Conservation (phyloP, 1,284 basidiomycete species). For the Ceratorhiza oryzae-sativae region DNA sequence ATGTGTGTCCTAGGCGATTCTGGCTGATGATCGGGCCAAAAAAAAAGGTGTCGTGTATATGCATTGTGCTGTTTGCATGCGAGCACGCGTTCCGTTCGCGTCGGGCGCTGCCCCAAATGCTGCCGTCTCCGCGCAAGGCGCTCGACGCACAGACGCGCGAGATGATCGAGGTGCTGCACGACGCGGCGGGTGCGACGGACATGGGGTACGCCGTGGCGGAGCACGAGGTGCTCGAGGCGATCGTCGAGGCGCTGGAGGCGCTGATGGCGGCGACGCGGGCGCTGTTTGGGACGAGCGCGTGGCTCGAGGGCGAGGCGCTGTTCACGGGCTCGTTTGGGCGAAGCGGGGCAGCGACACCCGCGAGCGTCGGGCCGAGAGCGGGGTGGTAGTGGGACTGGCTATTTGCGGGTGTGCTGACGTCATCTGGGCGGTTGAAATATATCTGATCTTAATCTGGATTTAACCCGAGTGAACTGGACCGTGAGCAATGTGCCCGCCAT, state of each 20-base stretch:
- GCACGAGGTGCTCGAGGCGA: constrained; percentile 54
- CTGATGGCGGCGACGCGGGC: constrained; percentile 54
- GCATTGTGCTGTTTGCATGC: constrained; percentile 59
- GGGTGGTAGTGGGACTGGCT: background rate
- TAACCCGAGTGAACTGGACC: background rate
- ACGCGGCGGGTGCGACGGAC: constrained; percentile 48
- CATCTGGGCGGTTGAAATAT: background rate
- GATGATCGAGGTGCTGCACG: constrained; percentile 49
- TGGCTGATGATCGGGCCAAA: constrained; percentile 7
- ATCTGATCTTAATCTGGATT: background rate
- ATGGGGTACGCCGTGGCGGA: constrained; percentile 55
- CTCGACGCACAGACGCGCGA: constrained; percentile 52
- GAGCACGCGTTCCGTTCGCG: constrained; percentile 60
- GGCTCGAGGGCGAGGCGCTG: constrained; percentile 46
- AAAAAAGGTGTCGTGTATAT: constrained; percentile 57
- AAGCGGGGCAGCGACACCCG: constrained; percentile 7
- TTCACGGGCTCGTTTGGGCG: constrained; percentile 8
- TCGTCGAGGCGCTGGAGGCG: constrained; percentile 57
- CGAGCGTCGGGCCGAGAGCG: background rate
- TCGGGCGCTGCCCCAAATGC: constrained; percentile 60
- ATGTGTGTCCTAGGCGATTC: background rate
- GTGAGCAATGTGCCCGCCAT: background rate
- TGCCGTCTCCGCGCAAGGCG: constrained; percentile 58
- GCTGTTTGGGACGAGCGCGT: constrained; percentile 58
- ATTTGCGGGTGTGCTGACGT: constrained; percentile 32